Base-by-base conservation (phyloP, 2,329 filamentous ascomycete species). In the Xylariaceae sp. region DNA sequence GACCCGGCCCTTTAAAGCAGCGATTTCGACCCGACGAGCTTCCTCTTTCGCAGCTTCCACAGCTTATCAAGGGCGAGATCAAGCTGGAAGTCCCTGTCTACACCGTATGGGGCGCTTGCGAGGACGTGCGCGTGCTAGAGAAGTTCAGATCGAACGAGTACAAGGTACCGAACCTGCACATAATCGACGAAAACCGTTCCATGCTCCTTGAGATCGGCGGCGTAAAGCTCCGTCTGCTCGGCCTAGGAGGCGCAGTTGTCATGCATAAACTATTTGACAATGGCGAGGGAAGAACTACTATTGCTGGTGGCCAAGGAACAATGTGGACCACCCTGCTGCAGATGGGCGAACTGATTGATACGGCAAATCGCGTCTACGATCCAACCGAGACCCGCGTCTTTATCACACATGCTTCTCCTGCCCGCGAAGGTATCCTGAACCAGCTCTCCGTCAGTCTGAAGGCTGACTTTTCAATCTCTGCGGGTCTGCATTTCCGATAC, bases 261-360 rank as follows among this genome's bases (percentile, higher is more conserved):
- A 98, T 98, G 88, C 92, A 98, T 74, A 98, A 98, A 74, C 78
- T 98, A 13, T 98, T 98, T 59, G 92, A 98, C 64, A 98, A 98
- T 53, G 92, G 92, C 38, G 92, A 98, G 60, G 92, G 92, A 44
- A 83, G 90, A 64, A 98, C 92, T 35, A 98, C 94, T 2, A 98
- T 98, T 64, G 92, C 92, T 15, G 92, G 92, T 60, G 92, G 92
- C 14, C 92, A 98, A 64, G 92, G 92, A 46, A 98, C 92, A 31
- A 98, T 98, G 92, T 98, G 92, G 92, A 98, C 92, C 6, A 98
- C 92, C 5, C 71, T 98, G 19, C 68, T 98, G 50, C 92, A 98
- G 67, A 98, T 98, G 85, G 92, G 92, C 37, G 92, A 98, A 67
- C 73, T 98, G 34, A 88, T 98, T 38, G 92, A 98, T 62, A 98